These are phyloP conservation scores for Teunomyces panamensis DNA, from an alignment of 805 yeast genomes.

Conservation along the genomic window DNA sequence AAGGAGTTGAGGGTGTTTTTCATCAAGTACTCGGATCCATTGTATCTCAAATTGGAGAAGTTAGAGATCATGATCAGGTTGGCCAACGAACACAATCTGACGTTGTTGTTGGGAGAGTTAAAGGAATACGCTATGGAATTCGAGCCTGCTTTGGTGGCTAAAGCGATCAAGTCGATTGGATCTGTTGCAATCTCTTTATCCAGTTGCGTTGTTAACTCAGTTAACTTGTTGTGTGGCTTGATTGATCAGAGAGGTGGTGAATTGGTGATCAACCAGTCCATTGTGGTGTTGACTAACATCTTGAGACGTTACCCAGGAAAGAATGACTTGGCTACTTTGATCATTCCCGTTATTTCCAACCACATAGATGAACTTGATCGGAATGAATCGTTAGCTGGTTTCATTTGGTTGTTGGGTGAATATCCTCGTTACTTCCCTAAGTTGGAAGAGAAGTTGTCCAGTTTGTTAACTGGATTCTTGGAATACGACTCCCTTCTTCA, in stretches of 20 bases:
- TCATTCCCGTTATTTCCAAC: slow-evolving; percentile 53
- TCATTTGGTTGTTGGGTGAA: slow-evolving; percentile 72
- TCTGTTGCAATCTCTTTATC: slow-evolving; percentile 67
- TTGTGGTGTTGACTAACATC: slow-evolving; percentile 60
- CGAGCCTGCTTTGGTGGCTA: slow-evolving; percentile 71
- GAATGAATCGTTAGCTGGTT: slow-evolving; percentile 53
- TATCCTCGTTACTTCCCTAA: slow-evolving; percentile 60
- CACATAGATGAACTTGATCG: slow-evolving; percentile 47
- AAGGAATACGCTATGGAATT: slow-evolving; percentile 83
- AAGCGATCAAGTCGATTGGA: slow-evolving; percentile 65
- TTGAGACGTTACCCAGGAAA: slow-evolving; percentile 62
- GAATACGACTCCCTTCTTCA: slow-evolving; percentile 64
- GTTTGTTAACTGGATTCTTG: slow-evolving; percentile 49
- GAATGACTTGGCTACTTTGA: slow-evolving; percentile 46
- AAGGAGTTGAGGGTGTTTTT: slow-evolving; percentile 86
- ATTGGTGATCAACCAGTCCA: slow-evolving; percentile 58
- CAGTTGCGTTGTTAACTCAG: slow-evolving; percentile 51
- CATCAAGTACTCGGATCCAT: slow-evolving; percentile 82
- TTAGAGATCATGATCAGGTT: slow-evolving; percentile 71
- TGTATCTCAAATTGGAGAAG: slow-evolving; percentile 73
- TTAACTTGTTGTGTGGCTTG: slow-evolving; percentile 58
- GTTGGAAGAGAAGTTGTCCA: slow-evolving; percentile 44
- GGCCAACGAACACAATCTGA: slow-evolving; percentile 57
- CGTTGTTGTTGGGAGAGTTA: slow-evolving; percentile 62
- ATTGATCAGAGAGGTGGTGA: slow-evolving; percentile 60